Conservation (phyloP, 2,329 filamentous ascomycete genomes). For the Diaporthe destruens region DNA sequence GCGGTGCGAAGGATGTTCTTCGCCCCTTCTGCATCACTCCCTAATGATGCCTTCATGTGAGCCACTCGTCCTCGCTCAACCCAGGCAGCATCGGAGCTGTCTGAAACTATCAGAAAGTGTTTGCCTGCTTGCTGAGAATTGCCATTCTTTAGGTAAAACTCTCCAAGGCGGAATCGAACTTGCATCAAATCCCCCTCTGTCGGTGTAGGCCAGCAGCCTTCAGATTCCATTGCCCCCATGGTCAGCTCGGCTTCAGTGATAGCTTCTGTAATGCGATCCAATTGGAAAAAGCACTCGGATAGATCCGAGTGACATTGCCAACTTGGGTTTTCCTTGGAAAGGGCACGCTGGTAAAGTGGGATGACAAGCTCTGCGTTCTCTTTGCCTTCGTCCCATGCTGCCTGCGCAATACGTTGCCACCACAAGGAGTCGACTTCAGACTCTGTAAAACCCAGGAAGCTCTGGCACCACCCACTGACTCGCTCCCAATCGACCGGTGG, state of each 20-base stretch:
- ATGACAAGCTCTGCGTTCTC: conserved; percentile 1
- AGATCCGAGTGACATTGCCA: conserved; percentile 14
- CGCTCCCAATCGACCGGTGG: conserved; percentile 40
- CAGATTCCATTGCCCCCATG: conserved; percentile 32
- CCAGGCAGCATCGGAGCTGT: conserved; percentile 4
- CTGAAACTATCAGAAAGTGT: conserved; percentile 2
- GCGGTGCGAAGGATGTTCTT: conserved; percentile 19
- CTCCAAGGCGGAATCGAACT: conserved; percentile 41
- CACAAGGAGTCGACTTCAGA: conserved; percentile 45
- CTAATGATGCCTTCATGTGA: conserved; percentile 12
- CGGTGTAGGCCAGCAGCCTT: conserved; percentile 40
- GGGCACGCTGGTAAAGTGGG: conserved; percentile 40
- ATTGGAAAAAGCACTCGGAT: conserved; percentile 1
- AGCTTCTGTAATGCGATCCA: neutral
- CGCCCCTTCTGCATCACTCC: conserved; percentile 16
- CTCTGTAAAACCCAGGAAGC: conserved; percentile 34
- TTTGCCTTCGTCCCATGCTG: conserved; percentile 1
- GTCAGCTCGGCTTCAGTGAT: conserved; percentile 27
- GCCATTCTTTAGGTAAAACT: conserved; percentile 32
- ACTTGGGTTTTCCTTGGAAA: conserved; percentile 39
- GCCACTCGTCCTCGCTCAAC: neutral
- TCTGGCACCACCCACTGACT: conserved; percentile 43
- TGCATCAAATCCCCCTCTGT: conserved; percentile 40
- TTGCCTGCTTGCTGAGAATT: neutral
- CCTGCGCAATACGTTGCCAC: conserved; percentile 45